Percentiles rank a stretch among this genome's conserved stretches.
These are phyloP conservation scores for Salisapilia sapeloensis DNA, from an alignment of 352 stramenopile genomes.

Conservation along the genomic window DNA sequence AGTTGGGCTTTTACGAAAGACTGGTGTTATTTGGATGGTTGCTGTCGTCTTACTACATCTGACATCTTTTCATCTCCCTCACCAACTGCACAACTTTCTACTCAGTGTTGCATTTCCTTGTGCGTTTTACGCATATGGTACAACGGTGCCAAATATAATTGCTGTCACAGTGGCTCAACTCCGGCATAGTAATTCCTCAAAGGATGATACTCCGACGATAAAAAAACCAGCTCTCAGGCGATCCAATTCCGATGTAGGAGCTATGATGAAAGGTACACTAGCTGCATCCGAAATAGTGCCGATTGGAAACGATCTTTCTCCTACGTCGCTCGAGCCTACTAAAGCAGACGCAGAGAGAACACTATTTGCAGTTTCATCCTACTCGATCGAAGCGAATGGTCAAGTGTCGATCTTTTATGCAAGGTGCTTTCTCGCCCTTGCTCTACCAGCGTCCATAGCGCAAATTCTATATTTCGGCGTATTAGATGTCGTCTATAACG, in stretches of 20 bases:
- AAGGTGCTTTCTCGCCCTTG: not conserved
- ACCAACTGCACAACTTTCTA: conserved; percentile 11
- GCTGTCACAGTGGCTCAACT: too few relatives aligned
- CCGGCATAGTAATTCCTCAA: too few relatives aligned
- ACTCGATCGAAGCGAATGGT: not conserved
- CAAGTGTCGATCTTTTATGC: not conserved
- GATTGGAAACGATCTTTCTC: too few relatives aligned
- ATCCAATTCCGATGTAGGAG: too few relatives aligned
- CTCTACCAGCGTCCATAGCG: not conserved
- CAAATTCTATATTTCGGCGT: not conserved
- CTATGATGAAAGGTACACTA: too few relatives aligned
- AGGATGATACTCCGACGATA: too few relatives aligned
- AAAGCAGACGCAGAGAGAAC: too few relatives aligned
- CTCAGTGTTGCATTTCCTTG: conserved; percentile 17
- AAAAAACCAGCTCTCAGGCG: too few relatives aligned
- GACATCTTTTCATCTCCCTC: conserved; percentile 10
- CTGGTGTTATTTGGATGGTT: conserved; percentile 19
- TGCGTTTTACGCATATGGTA: conserved; percentile 22
- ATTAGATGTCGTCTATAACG: not conserved
- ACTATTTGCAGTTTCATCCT: too few relatives aligned
- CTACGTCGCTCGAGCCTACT: too few relatives aligned
- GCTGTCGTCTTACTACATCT: conserved; percentile 27
- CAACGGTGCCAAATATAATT: conserved; percentile 29
- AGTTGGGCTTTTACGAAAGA: conserved; percentile 17
- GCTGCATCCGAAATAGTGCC: too few relatives aligned